Percentiles rank a stretch among this genome's conserved stretches.
phyloP scores from a whole-genome alignment of 805 yeast genomes.

The Lachancea waltii region DNA sequence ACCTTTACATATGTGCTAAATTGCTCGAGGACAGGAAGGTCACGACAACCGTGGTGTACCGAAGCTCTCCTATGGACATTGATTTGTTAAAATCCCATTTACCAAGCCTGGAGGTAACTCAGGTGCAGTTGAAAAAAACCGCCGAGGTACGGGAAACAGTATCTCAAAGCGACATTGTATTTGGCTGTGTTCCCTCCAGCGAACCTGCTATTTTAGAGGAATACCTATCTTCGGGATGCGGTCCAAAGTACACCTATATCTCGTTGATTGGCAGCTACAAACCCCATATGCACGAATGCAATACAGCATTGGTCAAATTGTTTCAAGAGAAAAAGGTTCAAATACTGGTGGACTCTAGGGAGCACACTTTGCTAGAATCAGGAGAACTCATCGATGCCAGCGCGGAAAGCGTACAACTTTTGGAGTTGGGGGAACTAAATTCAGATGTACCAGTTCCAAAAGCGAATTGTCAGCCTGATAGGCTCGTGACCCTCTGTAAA shows the following conservation, averaged over 20 bases:
- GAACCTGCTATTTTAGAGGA: slow-evolving; percentile 38
- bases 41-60: slow-evolving; percentile 38
- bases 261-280: slow-evolving; percentile 62
- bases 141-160: slow-evolving; percentile 24
- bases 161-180: slow-evolving; percentile 41
- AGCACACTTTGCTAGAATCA: slow-evolving; percentile 52
- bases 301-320: slow-evolving; percentile 35
- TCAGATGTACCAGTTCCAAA: not conserved
- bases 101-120: slow-evolving; percentile 34
- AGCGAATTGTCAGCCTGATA: not conserved
- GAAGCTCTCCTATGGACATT: slow-evolving; percentile 36
- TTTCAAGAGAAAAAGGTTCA: slow-evolving; percentile 34
- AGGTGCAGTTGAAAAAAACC: slow-evolving; percentile 21
- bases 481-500: slow-evolving; percentile 42
- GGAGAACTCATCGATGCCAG: slow-evolving; percentile 53
- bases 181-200: slow-evolving; percentile 56
- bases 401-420: slow-evolving; percentile 35
- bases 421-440: slow-evolving; percentile 42
- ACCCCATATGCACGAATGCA: slow-evolving; percentile 62
- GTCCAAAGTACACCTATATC: slow-evolving; percentile 35
- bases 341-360: slow-evolving; percentile 54
- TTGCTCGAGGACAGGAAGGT: slow-evolving; percentile 20
- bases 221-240: slow-evolving; percentile 22
- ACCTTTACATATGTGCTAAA: slow-evolving; percentile 26
- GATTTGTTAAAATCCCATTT: slow-evolving; percentile 36